Base-by-base conservation (phyloP, 805 yeast genomes). In the Wickerhamiella sergipiensis region DNA sequence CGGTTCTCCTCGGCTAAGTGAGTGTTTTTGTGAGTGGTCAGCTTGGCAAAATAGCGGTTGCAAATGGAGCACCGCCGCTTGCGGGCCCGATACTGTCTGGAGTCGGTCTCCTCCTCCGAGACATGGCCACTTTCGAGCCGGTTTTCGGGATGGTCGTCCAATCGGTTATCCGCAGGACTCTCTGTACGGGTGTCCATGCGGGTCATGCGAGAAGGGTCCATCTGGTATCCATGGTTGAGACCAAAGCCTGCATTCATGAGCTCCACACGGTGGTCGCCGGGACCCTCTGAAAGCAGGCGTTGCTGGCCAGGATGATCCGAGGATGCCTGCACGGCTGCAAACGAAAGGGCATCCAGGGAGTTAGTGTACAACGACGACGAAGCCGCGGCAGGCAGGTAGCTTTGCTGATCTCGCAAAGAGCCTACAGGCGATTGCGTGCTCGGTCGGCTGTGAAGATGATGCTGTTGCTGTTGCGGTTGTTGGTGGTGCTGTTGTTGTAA, bases 11-110 rank as follows among this genome's bases (percentile, higher is more conserved):
- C 85, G 50, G 80, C 79, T 47, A 81, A 65, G 64, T 85, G 95
- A 17, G 87, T 83, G 1, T 88, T 77, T 64, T 79, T 79, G 66
- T 85, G 95, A 6, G 95, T 86, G 23, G 90, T 85, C 58, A 87
- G 70, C 62, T 87, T 88, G 51, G 86, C 78, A 65, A 82, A 88
- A 61, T 70, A 80, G 50, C 78, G 71, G 55, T 71, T 73, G 62
- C 92, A 83, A 50, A 77, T 78, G 0, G 84, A 81, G 61, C 92
- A 83, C 65, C 80, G 82, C 63, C 52, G 49, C 15, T 42, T 43
- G 22, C 18, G 31, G 17, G 39, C 6, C 39, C 33, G 22, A 8
- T 24, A 5, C 26, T 24, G 26, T 6, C 8, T 8, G 26, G 26
- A 24, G 8, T 24, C 26, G 8, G 26, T 5, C 26, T 24, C 26